Percentiles rank a stretch among this genome's conserved stretches.
Evolutionary conservation across 2,329 filamentous ascomycete genomes (phyloP).

Genomic region (Periconia macrospinosa): DNA sequence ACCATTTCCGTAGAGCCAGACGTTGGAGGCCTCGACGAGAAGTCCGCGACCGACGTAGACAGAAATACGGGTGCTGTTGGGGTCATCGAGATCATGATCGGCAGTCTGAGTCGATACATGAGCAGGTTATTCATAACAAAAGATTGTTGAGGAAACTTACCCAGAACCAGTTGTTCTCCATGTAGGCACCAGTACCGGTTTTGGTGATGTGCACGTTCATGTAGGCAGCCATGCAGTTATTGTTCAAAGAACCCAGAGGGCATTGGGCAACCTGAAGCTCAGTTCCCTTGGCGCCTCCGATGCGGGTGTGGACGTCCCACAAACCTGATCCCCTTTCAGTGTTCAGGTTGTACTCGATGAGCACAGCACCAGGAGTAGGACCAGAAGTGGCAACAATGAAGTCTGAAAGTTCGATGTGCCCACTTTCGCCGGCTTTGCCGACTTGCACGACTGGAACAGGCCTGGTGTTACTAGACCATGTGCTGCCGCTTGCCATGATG

Average conservation of each 20-base stretch:
- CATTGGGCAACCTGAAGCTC: conserved; percentile 77
- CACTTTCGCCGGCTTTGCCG: conserved; percentile 65
- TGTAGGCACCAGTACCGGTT: conserved; percentile 64
- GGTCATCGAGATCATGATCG: conserved; percentile 86
- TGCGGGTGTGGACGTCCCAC: conserved; percentile 87
- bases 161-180: conserved; percentile 95
- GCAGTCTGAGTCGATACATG: conserved; percentile 55
- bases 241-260: conserved; percentile 65
- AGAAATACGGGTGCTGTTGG: conserved; percentile 71
- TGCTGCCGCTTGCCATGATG: conserved; percentile 75
- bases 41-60: conserved; percentile 88
- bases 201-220: conserved; percentile 53
- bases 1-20: conserved; percentile 66
- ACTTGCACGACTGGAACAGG: conserved; percentile 70
- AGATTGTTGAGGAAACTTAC: conserved; percentile 7
- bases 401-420: conserved; percentile 71
- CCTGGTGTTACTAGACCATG: conserved; percentile 49
- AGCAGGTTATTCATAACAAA: conserved; percentile 1
- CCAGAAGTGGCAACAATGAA: conserved; percentile 73
- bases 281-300: conserved; percentile 80
- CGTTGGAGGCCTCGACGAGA: conserved; percentile 62
- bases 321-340: conserved; percentile 59
- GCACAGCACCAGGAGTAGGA: conserved; percentile 67
- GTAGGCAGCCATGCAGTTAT: conserved; percentile 73
- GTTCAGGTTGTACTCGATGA: conserved; percentile 74